Conservation (phyloP, 1,284 basidiomycete genomes). For the Sparassis latifolia region DNA sequence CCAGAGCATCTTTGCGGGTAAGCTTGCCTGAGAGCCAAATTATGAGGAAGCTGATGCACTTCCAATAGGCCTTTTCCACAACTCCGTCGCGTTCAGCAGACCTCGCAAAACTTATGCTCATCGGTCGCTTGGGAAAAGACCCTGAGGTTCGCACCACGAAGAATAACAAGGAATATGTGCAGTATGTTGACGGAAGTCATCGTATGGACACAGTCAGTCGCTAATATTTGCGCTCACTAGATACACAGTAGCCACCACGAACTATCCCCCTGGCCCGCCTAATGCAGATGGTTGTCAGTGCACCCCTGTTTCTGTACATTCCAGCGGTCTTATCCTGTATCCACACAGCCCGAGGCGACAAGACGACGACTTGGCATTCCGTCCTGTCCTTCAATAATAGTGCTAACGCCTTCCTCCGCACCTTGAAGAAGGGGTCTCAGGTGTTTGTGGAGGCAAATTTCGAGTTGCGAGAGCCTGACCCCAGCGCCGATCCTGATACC, state of each 20-base stretch:
- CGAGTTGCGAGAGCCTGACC: conserved; percentile 66
- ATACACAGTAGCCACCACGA: conserved; percentile 65
- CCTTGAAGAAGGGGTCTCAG: conserved; percentile 57
- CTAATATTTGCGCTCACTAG: conserved; percentile 26
- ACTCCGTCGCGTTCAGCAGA: conserved; percentile 47
- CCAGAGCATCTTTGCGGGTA: conserved; percentile 2
- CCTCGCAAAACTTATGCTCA: conserved; percentile 67
- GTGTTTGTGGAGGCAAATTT: conserved; percentile 75
- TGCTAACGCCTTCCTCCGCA: conserved; percentile 55
- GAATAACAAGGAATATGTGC: conserved; percentile 69
- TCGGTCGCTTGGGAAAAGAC: conserved; percentile 66
- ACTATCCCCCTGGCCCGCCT: conserved; percentile 49
- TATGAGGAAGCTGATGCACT: no score
- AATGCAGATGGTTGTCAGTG: conserved; percentile 56
- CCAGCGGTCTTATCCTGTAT: neutral
- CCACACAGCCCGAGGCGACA: conserved; percentile 42
- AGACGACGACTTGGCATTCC: conserved; percentile 66
- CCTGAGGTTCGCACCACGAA: conserved; percentile 65
- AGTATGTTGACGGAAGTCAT: conserved; percentile 35
- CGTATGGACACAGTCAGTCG: neutral
- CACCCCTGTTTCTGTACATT: neutral
- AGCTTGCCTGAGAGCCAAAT: neutral
- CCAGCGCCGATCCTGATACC: conserved; percentile 52
- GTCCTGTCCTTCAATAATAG: conserved; percentile 60
- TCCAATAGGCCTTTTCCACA: conserved; percentile 61